Conservation (phyloP, 768 basidiomycete genomes). For the Imleria badia region DNA sequence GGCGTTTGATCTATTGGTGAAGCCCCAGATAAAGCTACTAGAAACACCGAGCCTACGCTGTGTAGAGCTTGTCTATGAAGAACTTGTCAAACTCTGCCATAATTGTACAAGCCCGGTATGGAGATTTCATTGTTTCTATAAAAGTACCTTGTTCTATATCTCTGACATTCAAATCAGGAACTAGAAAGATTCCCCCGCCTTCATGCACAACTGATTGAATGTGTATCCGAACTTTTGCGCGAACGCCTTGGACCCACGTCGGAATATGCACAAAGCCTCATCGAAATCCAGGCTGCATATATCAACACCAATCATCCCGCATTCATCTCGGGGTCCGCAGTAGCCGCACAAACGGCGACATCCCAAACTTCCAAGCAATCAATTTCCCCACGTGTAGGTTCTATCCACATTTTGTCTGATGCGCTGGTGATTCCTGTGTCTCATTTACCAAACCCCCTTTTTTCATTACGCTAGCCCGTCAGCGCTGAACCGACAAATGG, state of each 20-base stretch:
- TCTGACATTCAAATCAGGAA: conserved; percentile 54
- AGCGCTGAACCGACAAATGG: conserved; percentile 65
- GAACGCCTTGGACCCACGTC: conserved; percentile 96
- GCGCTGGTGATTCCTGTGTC: conserved; percentile 12
- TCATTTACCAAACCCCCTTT: conserved; percentile 5
- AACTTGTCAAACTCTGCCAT: conserved; percentile 98
- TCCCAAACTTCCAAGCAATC: conserved; percentile 42
- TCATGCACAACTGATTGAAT: conserved; percentile 92
- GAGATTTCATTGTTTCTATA: conserved; percentile 6
- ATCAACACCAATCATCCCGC: conserved; percentile 99
- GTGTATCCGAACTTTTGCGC: conserved; percentile 92
- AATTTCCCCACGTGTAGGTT: conserved; percentile 53
- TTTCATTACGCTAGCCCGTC: conserved; percentile 46
- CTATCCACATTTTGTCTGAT: conserved; percentile 8
- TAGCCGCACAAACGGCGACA: conserved; percentile 51
- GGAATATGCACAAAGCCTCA: conserved; percentile 94
- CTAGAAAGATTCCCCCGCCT: conserved; percentile 92
- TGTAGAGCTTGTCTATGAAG: conserved; percentile 98
- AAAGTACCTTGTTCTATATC: neutral
- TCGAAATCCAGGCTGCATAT: conserved; percentile 96
- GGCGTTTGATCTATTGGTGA: conserved; percentile 95
- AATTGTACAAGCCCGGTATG: conserved; percentile 90
- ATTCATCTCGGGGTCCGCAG: conserved; percentile 79
- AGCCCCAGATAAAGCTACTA: conserved; percentile 95
- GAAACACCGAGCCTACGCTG: conserved; percentile 94